phyloP scores from a whole-genome alignment of 164 flowering plant species.

The Akebia trifoliata region DNA sequence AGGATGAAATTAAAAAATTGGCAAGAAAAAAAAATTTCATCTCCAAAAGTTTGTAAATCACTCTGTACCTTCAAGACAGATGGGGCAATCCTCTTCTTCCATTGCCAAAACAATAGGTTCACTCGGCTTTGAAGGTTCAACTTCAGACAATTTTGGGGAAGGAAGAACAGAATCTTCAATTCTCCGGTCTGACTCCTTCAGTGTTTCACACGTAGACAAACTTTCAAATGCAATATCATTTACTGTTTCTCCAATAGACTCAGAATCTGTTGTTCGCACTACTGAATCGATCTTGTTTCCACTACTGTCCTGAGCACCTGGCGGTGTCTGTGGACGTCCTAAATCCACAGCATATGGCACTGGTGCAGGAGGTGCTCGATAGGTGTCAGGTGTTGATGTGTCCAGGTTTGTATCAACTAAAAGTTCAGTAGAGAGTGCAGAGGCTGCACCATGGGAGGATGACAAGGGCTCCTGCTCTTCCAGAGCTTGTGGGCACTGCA shows the following conservation, averaged over 20 bases:
- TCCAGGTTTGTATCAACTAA: slow-evolving; percentile 55
- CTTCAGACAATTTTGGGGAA: slow-evolving; percentile 40
- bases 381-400: slow-evolving; percentile 63
- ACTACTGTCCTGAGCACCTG: slow-evolving; percentile 16
- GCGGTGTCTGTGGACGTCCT: slow-evolving; percentile 39
- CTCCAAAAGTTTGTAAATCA: background rate
- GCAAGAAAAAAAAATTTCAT: background rate
- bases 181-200: slow-evolving; percentile 37
- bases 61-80: slow-evolving; percentile 76
- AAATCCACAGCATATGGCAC: slow-evolving; percentile 62
- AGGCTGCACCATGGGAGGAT: slow-evolving; percentile 31
- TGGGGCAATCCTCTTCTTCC: slow-evolving; percentile 88
- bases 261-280: slow-evolving; percentile 29
- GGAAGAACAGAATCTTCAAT: slow-evolving; percentile 26
- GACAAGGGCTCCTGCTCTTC: slow-evolving; percentile 53
- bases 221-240: slow-evolving; percentile 27
- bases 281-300: slow-evolving; percentile 21
- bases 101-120: slow-evolving; percentile 19
- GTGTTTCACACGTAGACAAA: slow-evolving; percentile 27
- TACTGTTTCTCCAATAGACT: slow-evolving; percentile 28
- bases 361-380: slow-evolving; percentile 72
- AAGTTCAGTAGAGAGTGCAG: slow-evolving; percentile 43
- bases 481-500: slow-evolving; percentile 61
- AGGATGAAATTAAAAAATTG: background rate
- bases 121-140: slow-evolving; percentile 31